Percentiles rank a stretch among this genome's conserved stretches.
Conservation (phyloP, 331 rosid genomes). For the Stylosanthes scabra region DNA sequence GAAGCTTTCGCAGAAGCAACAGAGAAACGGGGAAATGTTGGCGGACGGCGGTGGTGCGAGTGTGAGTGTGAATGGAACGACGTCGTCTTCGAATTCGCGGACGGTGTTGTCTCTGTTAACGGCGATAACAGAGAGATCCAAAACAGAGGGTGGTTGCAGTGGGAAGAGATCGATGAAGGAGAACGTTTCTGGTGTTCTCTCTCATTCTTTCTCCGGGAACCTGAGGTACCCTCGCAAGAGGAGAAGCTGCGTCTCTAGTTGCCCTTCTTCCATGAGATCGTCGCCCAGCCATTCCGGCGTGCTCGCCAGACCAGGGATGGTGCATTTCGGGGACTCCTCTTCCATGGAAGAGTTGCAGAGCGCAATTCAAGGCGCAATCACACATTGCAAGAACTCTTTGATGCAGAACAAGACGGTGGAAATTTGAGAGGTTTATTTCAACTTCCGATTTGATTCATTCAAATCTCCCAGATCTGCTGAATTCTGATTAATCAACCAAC, state of each 20-base stretch:
- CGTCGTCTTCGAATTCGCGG: not conserved
- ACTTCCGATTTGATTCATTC: no score
- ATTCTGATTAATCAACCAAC: conserved; percentile 7
- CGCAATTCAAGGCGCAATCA: conserved; percentile 97
- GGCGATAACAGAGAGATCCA: conserved; percentile 51
- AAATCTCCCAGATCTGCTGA: not conserved
- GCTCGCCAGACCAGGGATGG: conserved; percentile 32
- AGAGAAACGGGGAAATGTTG: not conserved
- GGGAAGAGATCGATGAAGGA: conserved; percentile 38
- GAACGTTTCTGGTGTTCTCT: conserved; percentile 40
- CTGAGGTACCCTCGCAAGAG: conserved; percentile 64
- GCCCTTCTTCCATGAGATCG: conserved; percentile 91
- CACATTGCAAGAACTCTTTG: conserved; percentile 95
- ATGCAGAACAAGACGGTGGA: conserved; percentile 57
- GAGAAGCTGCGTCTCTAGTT: conserved; percentile 72
- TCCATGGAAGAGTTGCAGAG: conserved; percentile 97
- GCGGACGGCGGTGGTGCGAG: not conserved
- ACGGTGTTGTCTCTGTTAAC: conserved; percentile 33
- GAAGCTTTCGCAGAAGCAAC: conserved; percentile 72
- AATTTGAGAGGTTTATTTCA: no score
- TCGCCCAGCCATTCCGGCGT: conserved; percentile 89
- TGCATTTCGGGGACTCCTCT: conserved; percentile 45
- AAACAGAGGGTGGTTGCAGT: not conserved
- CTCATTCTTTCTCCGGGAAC: conserved; percentile 91
- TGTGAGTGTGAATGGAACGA: not conserved